Percentiles rank a stretch among this genome's conserved stretches.
Evolutionary conservation across 2,329 filamentous ascomycete species (phyloP).

Genomic region (Pseudogymnoascus sp.): DNA sequence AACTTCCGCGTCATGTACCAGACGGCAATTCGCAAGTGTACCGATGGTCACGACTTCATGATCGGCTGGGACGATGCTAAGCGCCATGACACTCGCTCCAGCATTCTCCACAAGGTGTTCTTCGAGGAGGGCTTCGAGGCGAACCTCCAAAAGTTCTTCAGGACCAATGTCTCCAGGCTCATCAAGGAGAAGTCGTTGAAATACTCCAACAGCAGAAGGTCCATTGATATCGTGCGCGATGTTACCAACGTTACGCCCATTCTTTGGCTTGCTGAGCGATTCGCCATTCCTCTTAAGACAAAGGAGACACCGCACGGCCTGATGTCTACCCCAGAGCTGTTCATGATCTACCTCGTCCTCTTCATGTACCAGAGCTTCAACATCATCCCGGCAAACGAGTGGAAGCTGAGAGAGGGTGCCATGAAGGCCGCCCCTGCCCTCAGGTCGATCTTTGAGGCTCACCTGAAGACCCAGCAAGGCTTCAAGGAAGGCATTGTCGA

Average conservation of each 20-base stretch:
- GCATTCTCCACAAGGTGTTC: slow-evolving; percentile 36
- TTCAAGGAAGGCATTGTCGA: slow-evolving; percentile 36
- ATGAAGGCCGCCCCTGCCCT: slow-evolving; percentile 33
- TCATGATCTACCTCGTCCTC: slow-evolving; percentile 36
- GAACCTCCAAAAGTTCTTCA: slow-evolving; percentile 37
- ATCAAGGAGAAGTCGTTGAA: slow-evolving; percentile 40
- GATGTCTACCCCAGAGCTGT: slow-evolving; percentile 38
- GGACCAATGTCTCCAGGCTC: slow-evolving; percentile 33
- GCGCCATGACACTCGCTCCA: slow-evolving; percentile 33
- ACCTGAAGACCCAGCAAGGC: slow-evolving; percentile 38
- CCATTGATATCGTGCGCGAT: slow-evolving; percentile 50
- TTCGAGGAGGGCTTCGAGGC: slow-evolving; percentile 37
- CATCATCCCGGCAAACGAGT: slow-evolving; percentile 40
- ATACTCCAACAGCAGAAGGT: slow-evolving; percentile 34
- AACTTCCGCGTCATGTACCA: slow-evolving; percentile 42
- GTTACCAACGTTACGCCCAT: slow-evolving; percentile 59
- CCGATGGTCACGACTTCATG: slow-evolving; percentile 39
- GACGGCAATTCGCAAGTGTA: slow-evolving; percentile 32
- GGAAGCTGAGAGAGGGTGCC: slow-evolving; percentile 39
- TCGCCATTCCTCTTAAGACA: slow-evolving; percentile 59
- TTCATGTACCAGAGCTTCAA: slow-evolving; percentile 48
- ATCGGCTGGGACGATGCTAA: slow-evolving; percentile 37
- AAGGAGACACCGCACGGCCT: slow-evolving; percentile 45
- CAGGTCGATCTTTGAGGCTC: slow-evolving; percentile 34
- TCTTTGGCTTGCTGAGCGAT: slow-evolving; percentile 41